Conservation (phyloP, 2,329 filamentous ascomycete species). For the Aschersonia sp. region DNA sequence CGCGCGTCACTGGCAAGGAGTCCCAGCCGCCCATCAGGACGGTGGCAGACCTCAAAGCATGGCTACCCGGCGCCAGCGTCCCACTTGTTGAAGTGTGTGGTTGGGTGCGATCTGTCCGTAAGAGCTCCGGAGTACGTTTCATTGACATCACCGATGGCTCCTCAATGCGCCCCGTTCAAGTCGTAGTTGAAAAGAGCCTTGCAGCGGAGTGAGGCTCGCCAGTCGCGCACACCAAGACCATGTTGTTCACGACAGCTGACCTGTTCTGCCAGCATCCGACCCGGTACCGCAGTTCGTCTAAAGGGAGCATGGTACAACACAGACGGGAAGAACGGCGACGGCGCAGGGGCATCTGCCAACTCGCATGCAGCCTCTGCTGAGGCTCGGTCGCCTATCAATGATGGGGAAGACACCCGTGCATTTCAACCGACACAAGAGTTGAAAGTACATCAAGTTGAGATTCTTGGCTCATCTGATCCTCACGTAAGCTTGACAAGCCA, state of each 20-base stretch:
- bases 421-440: constrained; percentile 40
- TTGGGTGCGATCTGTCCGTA: constrained; percentile 70
- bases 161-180: constrained; percentile 64
- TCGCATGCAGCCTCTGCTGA: too few relatives aligned
- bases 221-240: constrained; percentile 10
- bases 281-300: constrained; percentile 66
- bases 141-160: constrained; percentile 80
- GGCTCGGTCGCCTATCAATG: not conserved
- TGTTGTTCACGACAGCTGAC: not conserved
- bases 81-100: constrained; percentile 53
- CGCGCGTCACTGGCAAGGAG: constrained; percentile 11
- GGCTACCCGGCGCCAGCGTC: constrained; percentile 27
- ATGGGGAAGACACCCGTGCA: too few relatives aligned
- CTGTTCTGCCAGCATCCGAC: constrained; percentile 47
- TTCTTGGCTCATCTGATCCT: constrained; percentile 67
- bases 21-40: constrained; percentile 22
- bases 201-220: constrained; percentile 49
- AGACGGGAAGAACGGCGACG: constrained; percentile 1
- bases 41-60: constrained; percentile 41
- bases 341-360: not conserved
- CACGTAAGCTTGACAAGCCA: constrained; percentile 37
- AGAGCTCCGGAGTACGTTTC: constrained; percentile 75
- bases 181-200: constrained; percentile 57
- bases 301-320: constrained; percentile 53
- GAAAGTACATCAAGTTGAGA: constrained; percentile 50